These are phyloP conservation scores for Panaeolus cyanescens DNA, from an alignment of 768 basidiomycete species.

Conservation along the genomic window DNA sequence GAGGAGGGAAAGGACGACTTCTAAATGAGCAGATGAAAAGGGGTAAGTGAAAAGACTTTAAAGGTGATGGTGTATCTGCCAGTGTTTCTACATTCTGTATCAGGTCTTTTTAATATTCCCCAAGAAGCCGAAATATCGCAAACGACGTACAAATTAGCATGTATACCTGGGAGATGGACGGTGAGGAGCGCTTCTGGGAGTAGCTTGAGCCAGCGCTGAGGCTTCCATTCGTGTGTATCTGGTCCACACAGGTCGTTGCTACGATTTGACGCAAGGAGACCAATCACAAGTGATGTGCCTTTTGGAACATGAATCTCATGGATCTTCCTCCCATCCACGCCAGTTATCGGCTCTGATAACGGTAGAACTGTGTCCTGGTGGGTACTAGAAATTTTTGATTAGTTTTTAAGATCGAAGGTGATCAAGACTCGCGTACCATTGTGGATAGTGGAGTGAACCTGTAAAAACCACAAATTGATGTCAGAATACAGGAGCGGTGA, in stretches of 20 bases:
- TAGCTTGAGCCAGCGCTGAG: constrained; percentile 38
- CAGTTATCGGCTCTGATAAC: constrained; percentile 42
- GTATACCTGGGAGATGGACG: constrained; percentile 19
- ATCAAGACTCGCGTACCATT: not conserved
- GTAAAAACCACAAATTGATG: not conserved
- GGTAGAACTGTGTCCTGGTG: constrained; percentile 35
- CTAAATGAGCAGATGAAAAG: constrained; percentile 4
- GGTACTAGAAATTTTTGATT: constrained; percentile 10
- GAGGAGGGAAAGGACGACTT: constrained; percentile 11
- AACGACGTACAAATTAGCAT: constrained; percentile 13
- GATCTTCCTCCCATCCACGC: constrained; percentile 33
- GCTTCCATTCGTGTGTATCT: constrained; percentile 37
- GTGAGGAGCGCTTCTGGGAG: constrained; percentile 29
- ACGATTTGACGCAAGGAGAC: constrained; percentile 29
- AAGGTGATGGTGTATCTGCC: not conserved
- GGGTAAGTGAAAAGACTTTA: not conserved
- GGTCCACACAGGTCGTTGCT: constrained; percentile 33
- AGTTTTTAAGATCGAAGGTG: not conserved
- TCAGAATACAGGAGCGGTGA: no score
- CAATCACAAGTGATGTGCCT: constrained; percentile 38
- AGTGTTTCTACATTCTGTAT: no score
- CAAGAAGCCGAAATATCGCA: no score
- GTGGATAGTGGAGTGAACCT: not conserved
- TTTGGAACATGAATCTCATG: constrained; percentile 38
- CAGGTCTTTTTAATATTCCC: no score